phyloP scores from a whole-genome alignment of 768 basidiomycete species.

The Boletus speciosus region DNA sequence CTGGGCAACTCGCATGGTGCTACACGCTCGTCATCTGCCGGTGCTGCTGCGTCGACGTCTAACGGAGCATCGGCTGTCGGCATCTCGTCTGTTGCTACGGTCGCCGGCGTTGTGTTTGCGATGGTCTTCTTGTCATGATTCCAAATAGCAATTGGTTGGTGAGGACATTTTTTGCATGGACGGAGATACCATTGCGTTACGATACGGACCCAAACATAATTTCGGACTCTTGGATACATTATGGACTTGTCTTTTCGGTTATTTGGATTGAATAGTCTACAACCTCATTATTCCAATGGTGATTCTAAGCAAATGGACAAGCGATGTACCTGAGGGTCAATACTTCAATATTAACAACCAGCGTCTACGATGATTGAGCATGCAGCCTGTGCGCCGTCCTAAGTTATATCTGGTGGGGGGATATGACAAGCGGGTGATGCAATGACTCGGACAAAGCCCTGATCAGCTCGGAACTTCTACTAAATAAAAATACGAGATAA shows the following conservation, averaged over 20 bases:
- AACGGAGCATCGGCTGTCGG: constrained; percentile 19
- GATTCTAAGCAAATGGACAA: neutral
- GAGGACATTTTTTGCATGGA: neutral
- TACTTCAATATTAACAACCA: too few species aligned
- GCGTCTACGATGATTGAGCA: too few species aligned
- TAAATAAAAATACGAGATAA: too few species aligned
- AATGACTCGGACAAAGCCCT: too few species aligned
- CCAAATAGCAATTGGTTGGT: neutral
- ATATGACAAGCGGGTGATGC: too few species aligned
- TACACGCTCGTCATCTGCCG: constrained; percentile 15
- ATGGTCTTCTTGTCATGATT: constrained; percentile 34
- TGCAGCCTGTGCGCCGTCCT: too few species aligned
- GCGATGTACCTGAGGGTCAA: too few species aligned
- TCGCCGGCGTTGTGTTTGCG: constrained; percentile 33
- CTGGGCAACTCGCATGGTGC: neutral
- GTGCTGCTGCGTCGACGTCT: constrained; percentile 15
- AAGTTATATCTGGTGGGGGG: too few species aligned
- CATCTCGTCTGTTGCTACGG: constrained; percentile 30
- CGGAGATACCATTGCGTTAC: neutral
- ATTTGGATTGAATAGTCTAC: neutral
- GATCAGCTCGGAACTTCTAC: too few species aligned
- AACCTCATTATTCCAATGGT: neutral
- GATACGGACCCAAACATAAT: neutral
- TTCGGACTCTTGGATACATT: neutral
- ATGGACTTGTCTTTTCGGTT: neutral